Conservation (phyloP, 2,329 filamentous ascomycete species). For the Grosmannia penicillata region DNA sequence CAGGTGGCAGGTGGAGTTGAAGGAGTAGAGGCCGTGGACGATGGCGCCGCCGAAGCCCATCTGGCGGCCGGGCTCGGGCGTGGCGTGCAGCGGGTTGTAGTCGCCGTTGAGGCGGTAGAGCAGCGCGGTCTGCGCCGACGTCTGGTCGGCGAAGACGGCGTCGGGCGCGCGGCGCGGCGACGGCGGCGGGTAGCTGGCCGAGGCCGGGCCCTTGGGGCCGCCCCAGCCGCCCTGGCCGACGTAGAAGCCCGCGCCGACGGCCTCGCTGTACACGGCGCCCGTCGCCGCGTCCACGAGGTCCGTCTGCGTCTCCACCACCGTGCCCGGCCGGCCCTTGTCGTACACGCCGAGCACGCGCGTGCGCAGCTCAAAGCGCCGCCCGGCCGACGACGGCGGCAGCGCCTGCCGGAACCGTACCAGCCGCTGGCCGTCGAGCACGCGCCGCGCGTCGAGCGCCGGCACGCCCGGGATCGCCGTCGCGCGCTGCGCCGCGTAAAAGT, state of each 20-base stretch:
- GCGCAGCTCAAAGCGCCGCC: slow-evolving; percentile 60
- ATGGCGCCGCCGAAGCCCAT: slow-evolving; percentile 88
- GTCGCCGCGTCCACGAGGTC: slow-evolving; percentile 55
- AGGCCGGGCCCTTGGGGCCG: slow-evolving; percentile 76
- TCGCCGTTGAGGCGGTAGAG: slow-evolving; percentile 81
- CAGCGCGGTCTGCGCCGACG: slow-evolving; percentile 55
- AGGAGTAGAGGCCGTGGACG: slow-evolving; percentile 79
- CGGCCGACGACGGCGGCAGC: slow-evolving; percentile 56
- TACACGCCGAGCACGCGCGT: slow-evolving; percentile 73
- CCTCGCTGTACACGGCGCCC: slow-evolving; percentile 57
- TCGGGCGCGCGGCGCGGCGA: slow-evolving; percentile 56
- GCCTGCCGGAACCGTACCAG: slow-evolving; percentile 63
- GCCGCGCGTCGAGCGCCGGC: slow-evolving; percentile 58
- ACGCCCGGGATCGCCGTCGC: slow-evolving; percentile 56
- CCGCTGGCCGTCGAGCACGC: slow-evolving; percentile 74
- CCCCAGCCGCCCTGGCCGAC: slow-evolving; percentile 73
- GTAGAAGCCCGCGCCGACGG: slow-evolving; percentile 60
- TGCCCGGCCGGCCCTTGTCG: slow-evolving; percentile 75
- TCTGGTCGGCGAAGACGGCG: slow-evolving; percentile 54
- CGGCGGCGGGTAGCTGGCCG: slow-evolving; percentile 63
- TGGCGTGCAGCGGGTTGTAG: slow-evolving; percentile 86
- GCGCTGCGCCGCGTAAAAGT: slow-evolving; percentile 65
- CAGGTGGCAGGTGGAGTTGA: slow-evolving; percentile 64
- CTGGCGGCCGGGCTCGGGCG: slow-evolving; percentile 67
- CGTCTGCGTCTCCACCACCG: slow-evolving; percentile 67